Base-by-base conservation (phyloP, 192 early-diverging fungal genomes). In the Umbelopsis isabellina region DNA sequence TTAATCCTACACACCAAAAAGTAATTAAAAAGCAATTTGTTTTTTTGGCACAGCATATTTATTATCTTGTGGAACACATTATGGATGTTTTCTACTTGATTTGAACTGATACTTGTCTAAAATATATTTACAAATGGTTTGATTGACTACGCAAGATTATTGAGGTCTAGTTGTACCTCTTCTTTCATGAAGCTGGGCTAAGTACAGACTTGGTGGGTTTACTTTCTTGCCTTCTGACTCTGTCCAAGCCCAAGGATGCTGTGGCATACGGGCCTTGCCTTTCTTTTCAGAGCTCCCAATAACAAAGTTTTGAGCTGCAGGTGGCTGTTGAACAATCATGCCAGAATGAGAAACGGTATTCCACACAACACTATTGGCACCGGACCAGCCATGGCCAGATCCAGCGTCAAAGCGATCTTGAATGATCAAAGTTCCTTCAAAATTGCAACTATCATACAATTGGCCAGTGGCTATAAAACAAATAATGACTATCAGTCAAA, bases 331-430 rank as follows among this genome's bases (percentile, higher is more conserved):
- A 6, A 80, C 76, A 18, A 84, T 49, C 30, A 84, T 73, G 0
- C 83, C 83, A 18, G 70, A 67, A 55, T 79, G 72, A 16, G 80
- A 75, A 3, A 79, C 66, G 7, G 80, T 79, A 51, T 84, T 84
- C 83, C 83, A 84, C 0, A 84, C 65, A 4, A 84, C 78, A 10
- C 73, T 78, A 46, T 84, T 84, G 16, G 80, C 83, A 5, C 80
- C 78, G 0, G 83, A 69, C 61, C 75, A 82, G 5, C 83, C 83
- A 30, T 84, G 83, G 46, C 83, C 83, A 0, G 73, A 69, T 2
- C 83, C 83, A 64, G 79, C 81, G 21, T 80, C 74, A 12, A 74
- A 80, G 23, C 80, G 72, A 65, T 84, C 79, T 44, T 82, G 75
- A 51, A 84, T 82, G 46, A 78, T 69, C 49, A 84, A 67, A 3